A percentile compares a stretch with the other conserved stretches of the same genome.
Conservation (phyloP, 2,329 filamentous ascomycete genomes). For the Cordyceps militaris region DNA sequence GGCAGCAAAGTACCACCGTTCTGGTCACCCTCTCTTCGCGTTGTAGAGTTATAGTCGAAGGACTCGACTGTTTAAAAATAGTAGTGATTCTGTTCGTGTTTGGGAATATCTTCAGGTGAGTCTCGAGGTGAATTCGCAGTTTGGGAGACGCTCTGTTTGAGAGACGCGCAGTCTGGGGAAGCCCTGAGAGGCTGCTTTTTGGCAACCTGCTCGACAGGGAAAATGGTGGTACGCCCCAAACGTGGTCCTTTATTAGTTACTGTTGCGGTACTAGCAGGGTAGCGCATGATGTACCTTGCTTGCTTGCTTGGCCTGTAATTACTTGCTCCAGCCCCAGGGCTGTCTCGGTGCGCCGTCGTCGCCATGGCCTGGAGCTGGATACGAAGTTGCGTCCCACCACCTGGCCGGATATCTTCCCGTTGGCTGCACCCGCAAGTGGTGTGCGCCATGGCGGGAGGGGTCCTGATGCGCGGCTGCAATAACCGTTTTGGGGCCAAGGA, state of each 20-base stretch:
- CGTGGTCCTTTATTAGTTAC: background rate
- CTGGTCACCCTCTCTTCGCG: background rate
- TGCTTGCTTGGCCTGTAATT: slow-evolving; percentile 2
- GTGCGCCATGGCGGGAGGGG: background rate
- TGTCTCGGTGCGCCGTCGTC: background rate
- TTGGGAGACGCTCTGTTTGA: background rate
- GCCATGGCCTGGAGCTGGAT: slow-evolving; percentile 1
- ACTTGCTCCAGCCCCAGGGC: slow-evolving; percentile 4
- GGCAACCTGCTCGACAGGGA: background rate
- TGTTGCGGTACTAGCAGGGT: background rate
- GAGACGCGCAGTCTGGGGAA: too few species aligned
- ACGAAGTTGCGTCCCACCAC: slow-evolving; percentile 7
- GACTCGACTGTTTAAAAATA: too few species aligned
- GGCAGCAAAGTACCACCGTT: background rate
- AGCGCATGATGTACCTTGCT: slow-evolving; percentile 4
- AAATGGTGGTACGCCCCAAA: slow-evolving; percentile 5
- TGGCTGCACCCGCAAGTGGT: background rate
- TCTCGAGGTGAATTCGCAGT: background rate
- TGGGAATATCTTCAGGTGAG: too few species aligned
- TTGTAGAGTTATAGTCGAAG: too few species aligned
- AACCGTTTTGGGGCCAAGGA: slow-evolving; percentile 7
- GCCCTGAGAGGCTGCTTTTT: too few species aligned
- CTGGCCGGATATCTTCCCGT: slow-evolving; percentile 13
- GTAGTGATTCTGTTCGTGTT: too few species aligned
- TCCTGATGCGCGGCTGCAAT: slow-evolving; percentile 9